A percentile compares a stretch with the other conserved stretches of the same genome.
Evolutionary conservation across 2,329 filamentous ascomycete species (phyloP).

Genomic region (Apiospora koreana): DNA sequence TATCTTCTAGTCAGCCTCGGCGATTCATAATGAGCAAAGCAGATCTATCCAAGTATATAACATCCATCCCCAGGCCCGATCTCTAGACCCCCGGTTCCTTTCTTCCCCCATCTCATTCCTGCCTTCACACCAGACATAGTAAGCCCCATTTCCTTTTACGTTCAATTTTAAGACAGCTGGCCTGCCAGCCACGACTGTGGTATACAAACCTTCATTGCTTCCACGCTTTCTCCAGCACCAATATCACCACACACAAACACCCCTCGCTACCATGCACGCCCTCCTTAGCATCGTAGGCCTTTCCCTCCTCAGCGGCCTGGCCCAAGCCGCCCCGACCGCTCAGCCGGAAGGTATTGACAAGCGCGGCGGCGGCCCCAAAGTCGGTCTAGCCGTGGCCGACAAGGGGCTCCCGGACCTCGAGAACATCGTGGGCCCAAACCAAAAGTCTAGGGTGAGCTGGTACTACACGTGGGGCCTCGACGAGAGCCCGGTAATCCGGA

Average conservation of each 20-base stretch:
- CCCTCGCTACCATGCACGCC: neutral
- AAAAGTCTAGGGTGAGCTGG: conserved; percentile 37
- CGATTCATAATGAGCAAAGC: neutral
- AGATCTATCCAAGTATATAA: neutral
- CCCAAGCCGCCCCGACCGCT: neutral
- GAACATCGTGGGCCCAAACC: neutral
- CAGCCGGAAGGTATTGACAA: neutral
- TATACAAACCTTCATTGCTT: neutral
- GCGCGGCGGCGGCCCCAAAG: neutral
- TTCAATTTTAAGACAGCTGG: neutral
- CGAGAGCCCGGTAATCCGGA: conserved; percentile 15
- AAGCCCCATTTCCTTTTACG: neutral
- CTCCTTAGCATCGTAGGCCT: neutral
- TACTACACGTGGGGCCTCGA: conserved; percentile 44
- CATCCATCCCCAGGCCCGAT: neutral
- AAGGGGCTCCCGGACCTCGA: neutral
- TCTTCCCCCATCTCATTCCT: neutral
- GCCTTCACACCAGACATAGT: neutral
- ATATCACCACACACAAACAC: neutral
- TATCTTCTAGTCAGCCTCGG: neutral
- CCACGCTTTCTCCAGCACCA: no score
- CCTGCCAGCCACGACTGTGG: neutral
- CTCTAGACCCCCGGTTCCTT: neutral
- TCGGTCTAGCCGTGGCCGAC: neutral
- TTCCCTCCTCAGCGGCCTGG: neutral